These are phyloP conservation scores for Cladosporium sp. DNA, from an alignment of 2,329 filamentous ascomycete genomes.

Conservation along the genomic window DNA sequence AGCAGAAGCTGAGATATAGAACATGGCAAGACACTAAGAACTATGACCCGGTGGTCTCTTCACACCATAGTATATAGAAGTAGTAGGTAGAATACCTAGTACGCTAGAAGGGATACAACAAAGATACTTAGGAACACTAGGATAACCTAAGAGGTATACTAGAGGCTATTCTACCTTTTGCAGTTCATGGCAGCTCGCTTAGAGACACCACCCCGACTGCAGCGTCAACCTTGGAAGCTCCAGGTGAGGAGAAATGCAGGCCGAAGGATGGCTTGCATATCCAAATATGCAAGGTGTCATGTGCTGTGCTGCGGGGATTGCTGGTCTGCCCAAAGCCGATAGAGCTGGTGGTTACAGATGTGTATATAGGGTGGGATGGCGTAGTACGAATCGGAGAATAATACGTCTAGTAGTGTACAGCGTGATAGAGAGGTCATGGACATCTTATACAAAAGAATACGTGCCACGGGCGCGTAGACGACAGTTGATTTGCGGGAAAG, in stretches of 20 bases:
- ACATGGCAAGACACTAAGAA: too few relatives aligned
- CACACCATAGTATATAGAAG: too few relatives aligned
- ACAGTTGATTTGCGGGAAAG: conserved; percentile 3
- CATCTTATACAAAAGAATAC: not conserved
- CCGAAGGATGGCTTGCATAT: conserved; percentile 7
- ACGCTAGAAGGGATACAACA: too few relatives aligned
- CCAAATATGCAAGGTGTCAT: not conserved
- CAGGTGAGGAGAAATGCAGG: conserved; percentile 8
- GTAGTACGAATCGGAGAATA: not conserved
- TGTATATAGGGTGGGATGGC: not conserved
- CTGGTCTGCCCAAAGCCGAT: not conserved
- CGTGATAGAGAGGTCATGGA: not conserved
- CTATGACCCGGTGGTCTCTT: too few relatives aligned
- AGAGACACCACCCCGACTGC: not conserved
- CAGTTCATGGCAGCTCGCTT: not conserved
- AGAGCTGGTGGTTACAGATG: not conserved
- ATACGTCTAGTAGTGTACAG: not conserved
- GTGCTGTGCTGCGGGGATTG: not conserved
- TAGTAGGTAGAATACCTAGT: too few relatives aligned
- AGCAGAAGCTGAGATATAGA: too few relatives aligned
- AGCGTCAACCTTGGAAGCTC: not conserved
- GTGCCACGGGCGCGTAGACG: conserved; percentile 1
- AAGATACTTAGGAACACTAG: too few relatives aligned
- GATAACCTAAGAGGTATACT: too few relatives aligned
- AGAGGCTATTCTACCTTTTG: too few relatives aligned